These are phyloP conservation scores for Gypsophila paniculata DNA, from an alignment of 179 eudicot genomes.

Conservation along the genomic window DNA sequence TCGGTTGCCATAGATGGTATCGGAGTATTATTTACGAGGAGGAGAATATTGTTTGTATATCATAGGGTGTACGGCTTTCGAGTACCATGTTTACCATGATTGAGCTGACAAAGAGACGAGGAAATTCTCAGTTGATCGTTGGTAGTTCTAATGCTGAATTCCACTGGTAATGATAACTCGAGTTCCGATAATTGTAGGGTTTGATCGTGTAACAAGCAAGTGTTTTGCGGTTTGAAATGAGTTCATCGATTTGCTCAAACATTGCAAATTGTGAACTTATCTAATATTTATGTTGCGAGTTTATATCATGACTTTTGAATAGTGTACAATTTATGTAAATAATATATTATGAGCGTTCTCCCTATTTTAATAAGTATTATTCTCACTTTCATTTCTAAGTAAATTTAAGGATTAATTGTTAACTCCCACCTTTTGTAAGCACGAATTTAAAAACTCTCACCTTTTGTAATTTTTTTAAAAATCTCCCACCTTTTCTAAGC, in stretches of 20 bases:
- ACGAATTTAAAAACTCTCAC: too few relatives aligned
- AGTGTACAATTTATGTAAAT: too few relatives aligned
- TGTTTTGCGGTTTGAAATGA: neutral
- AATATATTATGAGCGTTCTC: too few relatives aligned
- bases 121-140: neutral
- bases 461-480: too few relatives aligned
- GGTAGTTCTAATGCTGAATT: neutral
- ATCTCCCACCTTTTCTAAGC: too few relatives aligned
- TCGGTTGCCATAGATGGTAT: conserved; percentile 20
- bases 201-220: neutral
- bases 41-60: conserved; percentile 18
- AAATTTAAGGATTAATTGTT: too few relatives aligned
- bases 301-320: neutral
- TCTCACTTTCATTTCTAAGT: too few relatives aligned
- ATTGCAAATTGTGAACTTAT: neutral
- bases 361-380: too few relatives aligned
- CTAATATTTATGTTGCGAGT: too few relatives aligned
- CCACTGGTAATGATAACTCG: neutral
- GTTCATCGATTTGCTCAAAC: neutral
- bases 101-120: neutral
- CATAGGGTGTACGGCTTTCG: conserved; percentile 4
- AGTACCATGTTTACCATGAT: neutral
- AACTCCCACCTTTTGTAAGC: too few relatives aligned
- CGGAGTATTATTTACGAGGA: neutral
- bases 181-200: neutral